These are phyloP conservation scores for Gigaspora rosea DNA, from an alignment of 192 early-diverging fungal species.

Conservation along the genomic window DNA sequence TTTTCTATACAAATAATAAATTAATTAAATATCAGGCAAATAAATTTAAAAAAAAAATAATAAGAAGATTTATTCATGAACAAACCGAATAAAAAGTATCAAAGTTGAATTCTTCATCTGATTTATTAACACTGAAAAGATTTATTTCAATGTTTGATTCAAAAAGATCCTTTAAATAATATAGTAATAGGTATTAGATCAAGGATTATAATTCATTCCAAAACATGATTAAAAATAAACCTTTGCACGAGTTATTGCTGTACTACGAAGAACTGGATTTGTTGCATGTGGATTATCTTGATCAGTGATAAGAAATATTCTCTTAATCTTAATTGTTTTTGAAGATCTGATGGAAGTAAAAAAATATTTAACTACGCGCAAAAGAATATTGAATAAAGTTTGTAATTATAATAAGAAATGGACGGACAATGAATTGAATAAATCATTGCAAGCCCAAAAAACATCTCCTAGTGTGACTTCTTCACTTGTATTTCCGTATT, in stretches of 20 bases:
- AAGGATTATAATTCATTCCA: not conserved
- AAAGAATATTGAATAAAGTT: not conserved
- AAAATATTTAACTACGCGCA: not conserved
- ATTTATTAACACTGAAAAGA: slow-evolving; percentile 60
- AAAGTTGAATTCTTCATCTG: slow-evolving; percentile 53
- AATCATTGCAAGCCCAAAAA: slow-evolving; percentile 49
- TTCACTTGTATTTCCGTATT: slow-evolving; percentile 50
- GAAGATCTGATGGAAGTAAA: slow-evolving; percentile 16
- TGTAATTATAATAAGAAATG: not conserved
- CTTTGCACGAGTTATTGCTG: slow-evolving; percentile 59
- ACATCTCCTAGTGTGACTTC: slow-evolving; percentile 62
- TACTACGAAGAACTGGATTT: slow-evolving; percentile 48
- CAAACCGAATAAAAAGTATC: slow-evolving; percentile 63
- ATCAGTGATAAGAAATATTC: slow-evolving; percentile 74
- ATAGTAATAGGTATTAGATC: not conserved
- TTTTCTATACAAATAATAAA: slow-evolving; percentile 35
- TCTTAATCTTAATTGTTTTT: slow-evolving; percentile 55
- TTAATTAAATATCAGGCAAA: not conserved
- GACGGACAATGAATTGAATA: slow-evolving; percentile 6
- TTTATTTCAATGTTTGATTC: slow-evolving; percentile 62
- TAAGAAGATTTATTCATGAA: not conserved
- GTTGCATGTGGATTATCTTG: slow-evolving; percentile 62
- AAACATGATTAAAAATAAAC: slow-evolving; percentile 30
- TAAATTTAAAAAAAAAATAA: not conserved
- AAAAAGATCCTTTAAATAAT: slow-evolving; percentile 51